Base-by-base conservation (phyloP, 73 alveolate genomes). In the Paramecium sexaurelia region DNA sequence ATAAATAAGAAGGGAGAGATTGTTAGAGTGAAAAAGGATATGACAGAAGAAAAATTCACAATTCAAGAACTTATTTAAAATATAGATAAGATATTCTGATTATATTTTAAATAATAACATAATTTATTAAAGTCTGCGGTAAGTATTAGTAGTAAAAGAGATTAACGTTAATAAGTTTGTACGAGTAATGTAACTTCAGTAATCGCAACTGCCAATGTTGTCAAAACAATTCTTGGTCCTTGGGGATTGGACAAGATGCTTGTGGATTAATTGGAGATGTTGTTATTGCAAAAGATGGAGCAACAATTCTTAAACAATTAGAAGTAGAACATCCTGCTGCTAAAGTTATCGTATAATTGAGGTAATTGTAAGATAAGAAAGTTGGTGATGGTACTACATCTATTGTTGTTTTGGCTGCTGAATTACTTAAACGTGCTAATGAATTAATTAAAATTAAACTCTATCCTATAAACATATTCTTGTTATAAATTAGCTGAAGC, bases 301-400 rank as follows among this genome's bases (percentile, higher is more conserved):
- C 99, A 67, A 98, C 99, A 40, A 97, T 98, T 84, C 87, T 98
- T 35, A 97, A 95, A 84, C 98, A 96, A 91, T 95, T 98, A 47
- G 95, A 98, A 93, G 99, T 98, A 57, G 98, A 98, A 75, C 99
- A 98, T 92, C 99, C 99, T 2, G 99, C 99, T 41, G 99, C 99
- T 37, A 98, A 98, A 96, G 99, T 98, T 20, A 92, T 98, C 33
- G 99, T 98, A 45, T 99, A 98, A 68, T 92, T 98, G 68, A 97
- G 99, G 24, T 95, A 97, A 89, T 95, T 98, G 37, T 98, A 98
- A 95, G 99, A 97, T 85, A 95, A 95, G 84, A 96, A 94, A 87
- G 99, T 98, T 75, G 99, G 99, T 9, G 99, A 98, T 93, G 99
- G 99, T 11, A 98, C 99, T 71, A 98, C 99, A 33, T 95, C 99